Evolutionary conservation across 805 yeast genomes (phyloP).

Genomic region (Pichia californica): DNA sequence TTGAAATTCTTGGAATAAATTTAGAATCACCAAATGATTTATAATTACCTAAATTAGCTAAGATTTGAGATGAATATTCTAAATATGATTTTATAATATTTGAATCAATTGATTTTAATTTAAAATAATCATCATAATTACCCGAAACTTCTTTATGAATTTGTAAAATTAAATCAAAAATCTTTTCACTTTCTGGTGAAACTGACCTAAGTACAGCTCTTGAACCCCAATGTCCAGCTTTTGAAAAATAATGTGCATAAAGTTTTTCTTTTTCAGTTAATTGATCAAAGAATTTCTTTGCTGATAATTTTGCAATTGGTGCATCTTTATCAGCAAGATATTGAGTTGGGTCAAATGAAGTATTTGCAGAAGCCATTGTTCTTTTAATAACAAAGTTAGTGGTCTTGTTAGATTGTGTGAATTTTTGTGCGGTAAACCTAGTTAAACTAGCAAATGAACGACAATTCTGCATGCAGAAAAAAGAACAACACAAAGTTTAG

Average conservation of each 20-base stretch:
- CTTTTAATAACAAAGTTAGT: background rate
- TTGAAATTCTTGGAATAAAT: conserved; percentile 61
- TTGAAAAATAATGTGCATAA: conserved; percentile 78
- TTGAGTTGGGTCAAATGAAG: conserved; percentile 15
- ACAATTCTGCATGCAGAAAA: background rate
- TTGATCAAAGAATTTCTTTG: conserved; percentile 61
- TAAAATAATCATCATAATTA: conserved; percentile 31
- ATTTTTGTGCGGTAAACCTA: background rate
- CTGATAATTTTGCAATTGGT: conserved; percentile 65
- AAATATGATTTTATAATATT: conserved; percentile 42
- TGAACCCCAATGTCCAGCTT: conserved; percentile 81
- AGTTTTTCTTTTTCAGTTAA: conserved; percentile 53
- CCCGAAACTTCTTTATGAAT: conserved; percentile 48
- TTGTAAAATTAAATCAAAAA: conserved; percentile 60
- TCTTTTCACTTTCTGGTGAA: conserved; percentile 71
- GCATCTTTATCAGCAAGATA: conserved; percentile 55
- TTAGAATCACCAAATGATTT: conserved; percentile 87
- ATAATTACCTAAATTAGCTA: conserved; percentile 70
- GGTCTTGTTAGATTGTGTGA: background rate
- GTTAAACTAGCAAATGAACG: background rate
- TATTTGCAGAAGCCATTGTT: conserved; percentile 2
- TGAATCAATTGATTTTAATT: conserved; percentile 28
- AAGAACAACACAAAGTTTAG: no score
- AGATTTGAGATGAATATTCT: conserved; percentile 70
- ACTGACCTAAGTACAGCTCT: conserved; percentile 76